Percentiles rank a stretch among this genome's conserved stretches.
phyloP scores from a whole-genome alignment of 768 basidiomycete species.

The Lanmaoa rubissima region DNA sequence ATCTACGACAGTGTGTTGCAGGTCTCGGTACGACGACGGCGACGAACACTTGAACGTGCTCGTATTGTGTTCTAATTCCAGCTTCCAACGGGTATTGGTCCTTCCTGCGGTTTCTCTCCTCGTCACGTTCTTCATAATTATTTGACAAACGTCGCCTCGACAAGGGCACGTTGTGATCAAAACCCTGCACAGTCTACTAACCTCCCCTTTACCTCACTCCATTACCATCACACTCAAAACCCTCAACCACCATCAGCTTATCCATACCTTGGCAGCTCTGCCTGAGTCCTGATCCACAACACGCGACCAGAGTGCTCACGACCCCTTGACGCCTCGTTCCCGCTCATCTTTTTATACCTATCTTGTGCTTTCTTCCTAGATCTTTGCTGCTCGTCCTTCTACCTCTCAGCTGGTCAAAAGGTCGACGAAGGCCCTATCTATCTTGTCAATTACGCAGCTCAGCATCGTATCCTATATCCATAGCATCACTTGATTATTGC shows the following conservation, averaged over 20 bases:
- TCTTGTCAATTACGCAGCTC: conserved; percentile 38
- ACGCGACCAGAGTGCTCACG: conserved; percentile 51
- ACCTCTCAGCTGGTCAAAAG: conserved; percentile 35
- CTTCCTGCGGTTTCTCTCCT: conserved; percentile 16
- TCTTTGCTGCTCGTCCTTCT: conserved; percentile 39
- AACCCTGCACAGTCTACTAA: conserved; percentile 51
- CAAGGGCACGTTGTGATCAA: conserved; percentile 81
- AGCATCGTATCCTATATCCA: conserved; percentile 41
- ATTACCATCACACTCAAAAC: conserved; percentile 36
- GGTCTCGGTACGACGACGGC: conserved; percentile 15
- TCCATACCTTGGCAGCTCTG: conserved; percentile 26
- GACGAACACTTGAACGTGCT: conserved; percentile 18
- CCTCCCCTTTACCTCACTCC: conserved; percentile 63
- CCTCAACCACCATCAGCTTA: conserved; percentile 37
- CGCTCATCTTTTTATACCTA: conserved; percentile 53
- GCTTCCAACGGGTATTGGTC: conserved; percentile 17
- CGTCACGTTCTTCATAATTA: conserved; percentile 33
- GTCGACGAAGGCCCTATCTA: conserved; percentile 38
- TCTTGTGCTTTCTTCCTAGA: conserved; percentile 41
- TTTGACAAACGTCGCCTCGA: conserved; percentile 51
- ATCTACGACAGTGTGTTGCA: conserved; percentile 9
- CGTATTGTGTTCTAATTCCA: conserved; percentile 23
- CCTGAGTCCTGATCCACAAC: conserved; percentile 34
- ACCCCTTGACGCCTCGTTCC: conserved; percentile 49
- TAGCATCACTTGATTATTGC: conserved; percentile 48